Percentiles rank a stretch among this genome's conserved stretches.
phyloP scores from a whole-genome alignment of 345 rosid genomes.

The Noccaea caerulescens region DNA sequence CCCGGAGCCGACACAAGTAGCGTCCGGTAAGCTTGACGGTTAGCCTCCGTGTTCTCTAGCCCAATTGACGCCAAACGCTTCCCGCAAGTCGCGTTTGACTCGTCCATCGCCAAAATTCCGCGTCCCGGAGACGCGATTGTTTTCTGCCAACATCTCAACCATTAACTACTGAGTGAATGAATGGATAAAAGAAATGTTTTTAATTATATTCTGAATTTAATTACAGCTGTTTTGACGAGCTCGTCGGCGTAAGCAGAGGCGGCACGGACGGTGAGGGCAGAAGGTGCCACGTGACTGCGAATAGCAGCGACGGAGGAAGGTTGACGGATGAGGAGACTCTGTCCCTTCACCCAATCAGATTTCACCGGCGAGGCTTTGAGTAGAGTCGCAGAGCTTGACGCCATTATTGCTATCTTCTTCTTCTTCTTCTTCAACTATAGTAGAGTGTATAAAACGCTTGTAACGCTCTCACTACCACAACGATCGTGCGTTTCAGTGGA shows the following conservation, averaged over 20 bases:
- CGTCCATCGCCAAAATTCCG: slow-evolving; percentile 97
- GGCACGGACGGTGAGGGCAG: slow-evolving; percentile 68
- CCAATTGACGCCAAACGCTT: slow-evolving; percentile 90
- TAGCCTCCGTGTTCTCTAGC: slow-evolving; percentile 93
- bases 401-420: slow-evolving; percentile 54
- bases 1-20: slow-evolving; percentile 79
- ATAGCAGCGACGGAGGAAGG: slow-evolving; percentile 56
- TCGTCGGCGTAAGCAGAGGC: slow-evolving; percentile 86
- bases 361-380: slow-evolving; percentile 78
- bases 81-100: slow-evolving; percentile 96
- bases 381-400: slow-evolving; percentile 66
- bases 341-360: slow-evolving; percentile 81
- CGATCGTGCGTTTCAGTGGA: slow-evolving; percentile 15
- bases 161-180: background rate
- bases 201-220: background rate
- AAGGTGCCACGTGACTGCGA: slow-evolving; percentile 46
- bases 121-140: slow-evolving; percentile 90
- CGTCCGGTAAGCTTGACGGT: slow-evolving; percentile 95
- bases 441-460: background rate
- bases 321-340: slow-evolving; percentile 54
- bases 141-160: slow-evolving; percentile 50
- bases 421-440: background rate
- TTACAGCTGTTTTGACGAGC: slow-evolving; percentile 92
- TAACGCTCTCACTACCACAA: background rate
- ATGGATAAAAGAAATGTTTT: slow-evolving; percentile 1